Evolutionary conservation across 768 basidiomycete species (phyloP), one percentile per base, ranked within the genome.

Genomic region (Rhodotorula paludigena): DNA sequence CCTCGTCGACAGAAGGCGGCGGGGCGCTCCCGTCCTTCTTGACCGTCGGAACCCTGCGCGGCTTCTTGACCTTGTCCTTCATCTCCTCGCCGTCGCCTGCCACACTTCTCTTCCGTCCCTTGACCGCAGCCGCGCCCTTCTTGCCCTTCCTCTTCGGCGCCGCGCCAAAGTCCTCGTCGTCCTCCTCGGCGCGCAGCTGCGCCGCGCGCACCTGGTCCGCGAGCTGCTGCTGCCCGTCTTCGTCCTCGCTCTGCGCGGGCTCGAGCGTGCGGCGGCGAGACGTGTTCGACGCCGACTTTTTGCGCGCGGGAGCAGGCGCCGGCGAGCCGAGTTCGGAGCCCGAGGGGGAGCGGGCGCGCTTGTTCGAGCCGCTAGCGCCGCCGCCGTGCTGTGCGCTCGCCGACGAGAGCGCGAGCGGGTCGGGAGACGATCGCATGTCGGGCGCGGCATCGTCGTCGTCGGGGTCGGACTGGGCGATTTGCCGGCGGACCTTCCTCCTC

Each of bases 241-340:
- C 64, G 36, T 66, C 58, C 45, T 66, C 64, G 44, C 58, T 60
- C 6, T 47, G 18, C 16, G 52, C 52, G n/a, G 51, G 52, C 35
- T 41, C 36, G 30, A 5, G 1, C n/a, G 20, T 41, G 14, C 18
- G 2, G 32, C 38, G 49, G 8, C 38, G 20, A 4, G 62, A 42
- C 32, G 28, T 44, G 28, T 3, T 18, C 10, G 28, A 47, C 36
- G 16, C 42, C 20, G 16, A 21, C 58, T 60, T 6, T 47, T 18
- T 16, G 52, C 52, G n/a, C 42, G 52, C 35, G 30, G n/a, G 30
- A 5, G 1, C n/a, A 11, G 32, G 14, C 18, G 2, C 23, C 38
- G 49, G 8, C 38, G 20, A 4, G 62, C 36, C 32, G 28, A 38
- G 28, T 3, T 18, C 10, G 28, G 10, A 23, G 51, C 61, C 16